phyloP scores from a whole-genome alignment of 805 yeast genomes.

The Sugiyamaella valdiviana region DNA sequence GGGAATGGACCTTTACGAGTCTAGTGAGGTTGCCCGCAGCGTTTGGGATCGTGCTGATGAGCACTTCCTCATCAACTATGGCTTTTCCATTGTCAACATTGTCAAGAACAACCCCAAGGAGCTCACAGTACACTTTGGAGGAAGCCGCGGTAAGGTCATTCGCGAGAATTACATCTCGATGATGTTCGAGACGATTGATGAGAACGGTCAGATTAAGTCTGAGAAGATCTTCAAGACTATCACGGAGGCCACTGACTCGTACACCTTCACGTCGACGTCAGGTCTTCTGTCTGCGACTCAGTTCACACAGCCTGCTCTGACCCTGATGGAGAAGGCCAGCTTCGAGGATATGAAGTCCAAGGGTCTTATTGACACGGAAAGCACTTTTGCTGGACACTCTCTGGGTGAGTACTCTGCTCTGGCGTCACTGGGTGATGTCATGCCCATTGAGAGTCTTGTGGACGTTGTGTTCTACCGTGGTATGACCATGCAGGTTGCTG shows the following conservation, averaged over 20 bases:
- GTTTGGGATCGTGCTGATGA: slow-evolving; percentile 98
- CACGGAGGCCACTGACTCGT: slow-evolving; percentile 70
- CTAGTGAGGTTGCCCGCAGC: slow-evolving; percentile 83
- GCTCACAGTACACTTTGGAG: slow-evolving; percentile 94
- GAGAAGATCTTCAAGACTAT: slow-evolving; percentile 96
- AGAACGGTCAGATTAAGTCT: slow-evolving; percentile 72
- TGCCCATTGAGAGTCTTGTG: slow-evolving; percentile 96
- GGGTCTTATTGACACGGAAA: slow-evolving; percentile 90
- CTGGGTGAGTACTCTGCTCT: slow-evolving; percentile 98
- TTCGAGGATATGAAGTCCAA: slow-evolving; percentile 95
- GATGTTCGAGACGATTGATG: slow-evolving; percentile 94
- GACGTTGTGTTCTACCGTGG: slow-evolving; percentile 99
- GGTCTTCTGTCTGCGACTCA: slow-evolving; percentile 97
- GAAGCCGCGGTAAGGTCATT: slow-evolving; percentile 92
- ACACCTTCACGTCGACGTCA: slow-evolving; percentile 84
- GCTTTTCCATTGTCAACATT: slow-evolving; percentile 93
- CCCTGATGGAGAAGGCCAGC: slow-evolving; percentile 98
- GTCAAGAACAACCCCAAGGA: slow-evolving; percentile 94
- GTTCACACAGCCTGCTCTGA: slow-evolving; percentile 98
- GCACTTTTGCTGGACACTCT: slow-evolving; percentile 98
- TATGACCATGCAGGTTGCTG: slow-evolving; percentile 99
- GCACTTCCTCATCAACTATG: slow-evolving; percentile 89
- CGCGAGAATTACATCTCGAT: slow-evolving; percentile 91
- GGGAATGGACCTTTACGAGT: slow-evolving; percentile 98
- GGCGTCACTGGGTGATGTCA: slow-evolving; percentile 94